Base-by-base conservation (phyloP, 495 filamentous ascomycete species). In the Daldinia concentrica region DNA sequence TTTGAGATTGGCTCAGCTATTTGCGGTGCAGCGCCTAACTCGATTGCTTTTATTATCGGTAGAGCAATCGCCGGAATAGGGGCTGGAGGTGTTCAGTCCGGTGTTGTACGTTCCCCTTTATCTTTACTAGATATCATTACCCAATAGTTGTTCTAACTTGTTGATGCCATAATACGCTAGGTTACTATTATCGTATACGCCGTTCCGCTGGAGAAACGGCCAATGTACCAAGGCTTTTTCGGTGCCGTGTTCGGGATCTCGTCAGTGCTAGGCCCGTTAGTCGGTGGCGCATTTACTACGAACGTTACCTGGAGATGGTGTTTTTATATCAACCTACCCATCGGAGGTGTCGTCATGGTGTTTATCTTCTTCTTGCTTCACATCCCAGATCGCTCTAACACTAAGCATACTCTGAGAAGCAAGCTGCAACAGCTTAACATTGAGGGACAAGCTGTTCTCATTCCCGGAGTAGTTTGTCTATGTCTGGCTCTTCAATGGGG, bases 401-500 rank as follows among this genome's bases (percentile, higher is more conserved):
- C 17, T 2, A 48, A 48, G 17, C 6, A 48, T 48, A 48, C 43
- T 9, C 17, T 48, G 19, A 48, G 8, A 48, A 48, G 43, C 17
- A 48, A 48, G 4, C 43, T 48, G 1, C 43, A 9, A 19, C 82
- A 91, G 58, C 79, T 94, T 19, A 91, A 95, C 75, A 77, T 87
- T 1, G 62, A 85, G 6, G 93, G 92, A 0, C 88, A 86, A 1
- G 3, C 80, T 1, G 74, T 88, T 61, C 88, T 95, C 71, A 72
- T 95, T 3, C 91, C 92, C 3, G 83, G 82, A n/a, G 84, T 93
- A 6, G 80, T 94, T 51, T 90, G 87, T 66, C 77, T 93, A 8
- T 73, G 93, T 30, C 81, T 96, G 3, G 92, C 91, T 0, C 81
- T 96, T 9, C 90, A 95, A 72, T 95, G 92, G 93, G 92, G 92